Evolutionary conservation across 208 protist species (phyloP).

Genomic region (Endotrypanum monterogeii): DNA sequence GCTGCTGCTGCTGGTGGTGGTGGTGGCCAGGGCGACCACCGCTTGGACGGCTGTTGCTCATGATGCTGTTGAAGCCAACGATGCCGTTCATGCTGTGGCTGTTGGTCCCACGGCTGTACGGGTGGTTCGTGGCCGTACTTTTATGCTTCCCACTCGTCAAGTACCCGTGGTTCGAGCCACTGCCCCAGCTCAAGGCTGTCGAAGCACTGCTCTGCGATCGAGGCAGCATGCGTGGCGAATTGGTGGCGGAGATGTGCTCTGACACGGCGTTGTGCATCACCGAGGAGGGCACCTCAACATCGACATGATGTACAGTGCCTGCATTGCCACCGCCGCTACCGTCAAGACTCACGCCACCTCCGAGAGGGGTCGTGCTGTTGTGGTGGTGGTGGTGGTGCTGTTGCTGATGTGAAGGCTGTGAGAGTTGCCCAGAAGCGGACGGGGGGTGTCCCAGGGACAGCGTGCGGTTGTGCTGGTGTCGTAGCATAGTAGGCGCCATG

Average conservation of each 20-base stretch:
- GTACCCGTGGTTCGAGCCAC: not conserved
- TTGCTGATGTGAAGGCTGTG: slow-evolving; percentile 1
- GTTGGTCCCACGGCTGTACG: slow-evolving; percentile 16
- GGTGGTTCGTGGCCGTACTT: not conserved
- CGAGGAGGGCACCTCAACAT: not conserved
- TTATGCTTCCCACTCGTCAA: not conserved
- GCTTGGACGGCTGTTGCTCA: not conserved
- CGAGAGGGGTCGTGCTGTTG: not conserved
- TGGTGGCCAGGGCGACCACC: not conserved
- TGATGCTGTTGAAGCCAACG: too few species aligned
- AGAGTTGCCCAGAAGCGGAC: not conserved
- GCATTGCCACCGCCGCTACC: not conserved
- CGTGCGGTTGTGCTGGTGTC: slow-evolving; percentile 6
- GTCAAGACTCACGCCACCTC: not conserved
- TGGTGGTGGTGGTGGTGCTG: slow-evolving; percentile 17
- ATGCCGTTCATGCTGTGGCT: too few species aligned
- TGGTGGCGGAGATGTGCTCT: not conserved
- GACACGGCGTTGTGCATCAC: not conserved
- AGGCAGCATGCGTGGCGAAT: not conserved
- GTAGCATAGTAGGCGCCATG: slow-evolving; percentile 8
- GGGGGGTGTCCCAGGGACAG: not conserved
- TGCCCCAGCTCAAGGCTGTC: not conserved
- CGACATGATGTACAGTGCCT: not conserved
- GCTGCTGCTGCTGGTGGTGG: too few species aligned
- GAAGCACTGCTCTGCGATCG: not conserved